Evolutionary conservation across 1,284 basidiomycete genomes (phyloP).

Genomic region (Phlebopus sp.): DNA sequence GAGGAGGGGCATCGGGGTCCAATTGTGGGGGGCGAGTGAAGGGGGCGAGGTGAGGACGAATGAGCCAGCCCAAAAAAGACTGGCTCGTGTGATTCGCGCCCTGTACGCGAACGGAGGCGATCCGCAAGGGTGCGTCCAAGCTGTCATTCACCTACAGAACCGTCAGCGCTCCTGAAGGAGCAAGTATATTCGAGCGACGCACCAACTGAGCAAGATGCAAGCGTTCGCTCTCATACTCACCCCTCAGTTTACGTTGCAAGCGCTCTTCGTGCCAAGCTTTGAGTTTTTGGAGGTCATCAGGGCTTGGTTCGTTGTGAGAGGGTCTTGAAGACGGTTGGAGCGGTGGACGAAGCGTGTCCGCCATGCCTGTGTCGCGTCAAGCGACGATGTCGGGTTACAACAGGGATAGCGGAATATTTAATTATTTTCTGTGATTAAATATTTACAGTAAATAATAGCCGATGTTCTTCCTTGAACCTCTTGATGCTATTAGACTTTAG

Average conservation of each 20-base stretch:
- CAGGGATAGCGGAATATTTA: background rate
- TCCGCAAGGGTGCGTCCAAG: constrained; percentile 23
- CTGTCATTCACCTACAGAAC: background rate
- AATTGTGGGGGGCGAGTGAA: constrained; percentile 37
- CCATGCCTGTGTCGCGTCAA: constrained; percentile 7
- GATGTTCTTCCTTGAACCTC: too few species aligned
- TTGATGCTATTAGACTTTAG: too few species aligned
- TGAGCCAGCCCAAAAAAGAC: constrained; percentile 77
- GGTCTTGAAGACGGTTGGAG: constrained; percentile 52
- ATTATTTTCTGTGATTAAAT: constrained; percentile 1
- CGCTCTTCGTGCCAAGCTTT: constrained; percentile 70
- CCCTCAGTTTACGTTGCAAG: constrained; percentile 61
- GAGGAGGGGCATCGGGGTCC: constrained; percentile 21
- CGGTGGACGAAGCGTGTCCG: constrained; percentile 35
- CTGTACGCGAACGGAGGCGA: constrained; percentile 64
- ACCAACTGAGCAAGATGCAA: constrained; percentile 71
- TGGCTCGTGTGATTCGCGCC: constrained; percentile 74
- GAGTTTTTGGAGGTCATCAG: constrained; percentile 48
- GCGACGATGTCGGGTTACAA: background rate
- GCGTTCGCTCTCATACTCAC: constrained; percentile 76
- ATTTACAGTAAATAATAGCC: too few species aligned
- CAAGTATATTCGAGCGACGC: constrained; percentile 26
- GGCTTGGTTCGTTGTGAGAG: constrained; percentile 49
- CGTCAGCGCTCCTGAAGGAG: background rate
- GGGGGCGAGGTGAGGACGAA: constrained; percentile 51